Evolutionary conservation across 2,329 filamentous ascomycete genomes (phyloP).

Genomic region (Aureobasidium leucospermi): DNA sequence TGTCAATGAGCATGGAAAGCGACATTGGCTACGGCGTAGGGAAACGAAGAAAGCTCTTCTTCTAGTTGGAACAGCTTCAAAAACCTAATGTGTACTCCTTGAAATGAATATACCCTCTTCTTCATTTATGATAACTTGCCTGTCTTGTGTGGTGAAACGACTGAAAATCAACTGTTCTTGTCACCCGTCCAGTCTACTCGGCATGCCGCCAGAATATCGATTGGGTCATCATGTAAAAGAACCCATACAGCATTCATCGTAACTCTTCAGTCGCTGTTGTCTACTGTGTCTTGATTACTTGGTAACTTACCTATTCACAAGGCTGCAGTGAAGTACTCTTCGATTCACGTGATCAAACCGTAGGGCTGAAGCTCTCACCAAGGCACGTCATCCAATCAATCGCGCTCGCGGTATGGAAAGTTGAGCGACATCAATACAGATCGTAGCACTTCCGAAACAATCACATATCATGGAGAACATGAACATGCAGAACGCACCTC

Average conservation of each 20-base stretch:
- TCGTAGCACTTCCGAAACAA: neutral
- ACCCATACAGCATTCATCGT: too few species aligned
- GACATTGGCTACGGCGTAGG: neutral
- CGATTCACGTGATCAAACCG: neutral
- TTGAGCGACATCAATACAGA: neutral
- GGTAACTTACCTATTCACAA: too few species aligned
- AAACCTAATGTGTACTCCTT: conserved; percentile 12
- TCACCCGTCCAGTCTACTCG: too few species aligned
- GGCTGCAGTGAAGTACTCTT: too few species aligned
- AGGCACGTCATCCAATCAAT: neutral
- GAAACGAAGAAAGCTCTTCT: neutral
- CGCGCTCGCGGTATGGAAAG: neutral
- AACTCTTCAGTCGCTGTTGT: too few species aligned
- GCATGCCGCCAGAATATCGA: too few species aligned
- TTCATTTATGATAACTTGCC: neutral
- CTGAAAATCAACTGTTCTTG: too few species aligned
- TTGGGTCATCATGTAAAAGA: too few species aligned
- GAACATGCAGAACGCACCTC: conserved; percentile 25
- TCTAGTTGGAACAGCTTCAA: neutral
- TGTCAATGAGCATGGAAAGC: neutral
- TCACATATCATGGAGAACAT: conserved; percentile 26
- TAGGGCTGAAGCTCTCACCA: neutral
- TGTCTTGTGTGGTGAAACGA: neutral
- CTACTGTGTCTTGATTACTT: too few species aligned
- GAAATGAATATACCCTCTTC: conserved; percentile 8